These are phyloP conservation scores for Ramularia collo-cygni DNA, from an alignment of 2,329 filamentous ascomycete species.

Conservation along the genomic window DNA sequence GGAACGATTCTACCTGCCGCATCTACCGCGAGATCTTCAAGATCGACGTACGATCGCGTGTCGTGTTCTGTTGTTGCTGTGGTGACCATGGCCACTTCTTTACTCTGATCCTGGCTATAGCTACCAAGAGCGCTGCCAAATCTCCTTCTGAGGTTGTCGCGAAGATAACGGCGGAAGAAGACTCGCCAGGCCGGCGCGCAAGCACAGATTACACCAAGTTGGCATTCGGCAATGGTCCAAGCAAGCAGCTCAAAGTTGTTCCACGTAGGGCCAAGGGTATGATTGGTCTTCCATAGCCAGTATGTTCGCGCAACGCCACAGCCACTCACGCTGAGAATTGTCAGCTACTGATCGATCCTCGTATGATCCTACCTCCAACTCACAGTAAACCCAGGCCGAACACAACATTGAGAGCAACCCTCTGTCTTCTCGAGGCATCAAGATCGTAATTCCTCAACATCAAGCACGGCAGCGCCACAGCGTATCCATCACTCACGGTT, in stretches of 20 bases:
- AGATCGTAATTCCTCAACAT: conserved; percentile 20
- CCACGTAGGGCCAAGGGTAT: conserved; percentile 20
- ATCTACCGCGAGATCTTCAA: no score
- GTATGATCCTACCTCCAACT: background rate
- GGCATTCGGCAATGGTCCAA: conserved; percentile 25
- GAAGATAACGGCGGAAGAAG: conserved; percentile 25
- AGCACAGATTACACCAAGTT: conserved; percentile 28
- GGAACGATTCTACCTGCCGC: no score
- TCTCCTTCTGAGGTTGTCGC: conserved; percentile 13
- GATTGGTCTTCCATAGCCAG: conserved; percentile 18
- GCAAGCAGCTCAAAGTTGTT: conserved; percentile 22
- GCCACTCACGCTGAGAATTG: conserved; percentile 16
- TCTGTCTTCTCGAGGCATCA: conserved; percentile 17
- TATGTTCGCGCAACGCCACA: conserved; percentile 21
- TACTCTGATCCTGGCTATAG: conserved; percentile 7
- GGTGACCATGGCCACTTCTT: no score
- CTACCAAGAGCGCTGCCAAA: conserved; percentile 8
- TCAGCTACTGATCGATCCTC: no score
- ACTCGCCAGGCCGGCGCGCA: conserved; percentile 25
- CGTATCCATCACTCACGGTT: conserved; percentile 20
- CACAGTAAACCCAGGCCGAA: conserved; percentile 19
- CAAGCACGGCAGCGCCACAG: conserved; percentile 20
- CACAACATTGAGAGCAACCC: conserved; percentile 19
- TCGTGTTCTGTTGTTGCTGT: no score
- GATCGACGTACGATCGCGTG: no score